phyloP scores from a whole-genome alignment of 2,329 filamentous ascomycete species.

The Aspergillus vadensis region DNA sequence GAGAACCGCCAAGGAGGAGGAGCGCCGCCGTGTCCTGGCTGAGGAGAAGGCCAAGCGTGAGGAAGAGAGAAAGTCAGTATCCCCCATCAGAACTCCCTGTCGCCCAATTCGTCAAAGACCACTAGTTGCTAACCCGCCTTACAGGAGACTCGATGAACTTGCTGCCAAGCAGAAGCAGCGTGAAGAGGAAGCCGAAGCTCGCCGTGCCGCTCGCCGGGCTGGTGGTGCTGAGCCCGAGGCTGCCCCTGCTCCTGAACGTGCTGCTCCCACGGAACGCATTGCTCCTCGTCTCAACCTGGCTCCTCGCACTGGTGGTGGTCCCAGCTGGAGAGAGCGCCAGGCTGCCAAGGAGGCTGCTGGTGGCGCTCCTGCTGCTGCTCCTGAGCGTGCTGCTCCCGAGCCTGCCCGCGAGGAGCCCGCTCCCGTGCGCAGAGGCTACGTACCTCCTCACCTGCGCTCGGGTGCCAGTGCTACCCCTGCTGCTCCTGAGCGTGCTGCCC shows the following conservation, averaged over 20 bases:
- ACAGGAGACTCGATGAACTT: slow-evolving; percentile 63
- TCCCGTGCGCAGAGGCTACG: slow-evolving; percentile 38
- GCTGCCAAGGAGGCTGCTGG: slow-evolving; percentile 50
- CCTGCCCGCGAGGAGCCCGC: slow-evolving; percentile 31
- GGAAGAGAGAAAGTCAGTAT: slow-evolving; percentile 59
- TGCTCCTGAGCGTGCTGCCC: slow-evolving; percentile 22
- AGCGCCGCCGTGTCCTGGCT: slow-evolving; percentile 70
- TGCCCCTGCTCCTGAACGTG: slow-evolving; percentile 43
- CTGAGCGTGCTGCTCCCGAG: slow-evolving; percentile 22
- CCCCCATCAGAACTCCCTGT: background rate
- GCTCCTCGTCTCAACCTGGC: slow-evolving; percentile 60
- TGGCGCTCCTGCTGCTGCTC: slow-evolving; percentile 25
- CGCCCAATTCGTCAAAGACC: background rate
- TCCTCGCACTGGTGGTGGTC: slow-evolving; percentile 48
- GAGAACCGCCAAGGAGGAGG: slow-evolving; percentile 75
- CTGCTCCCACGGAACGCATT: slow-evolving; percentile 53
- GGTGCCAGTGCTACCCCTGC: slow-evolving; percentile 32
- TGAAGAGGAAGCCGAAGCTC: slow-evolving; percentile 84
- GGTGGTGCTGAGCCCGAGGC: slow-evolving; percentile 37
- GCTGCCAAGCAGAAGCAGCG: slow-evolving; percentile 71
- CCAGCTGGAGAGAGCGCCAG: slow-evolving; percentile 63
- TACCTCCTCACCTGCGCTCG: slow-evolving; percentile 45
- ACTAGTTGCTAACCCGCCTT: slow-evolving; percentile 37
- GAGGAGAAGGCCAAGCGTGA: slow-evolving; percentile 68
- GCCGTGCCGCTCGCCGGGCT: slow-evolving; percentile 68